phyloP scores from a whole-genome alignment of 2,329 filamentous ascomycete genomes.

The Sclerotinia spermophila region DNA sequence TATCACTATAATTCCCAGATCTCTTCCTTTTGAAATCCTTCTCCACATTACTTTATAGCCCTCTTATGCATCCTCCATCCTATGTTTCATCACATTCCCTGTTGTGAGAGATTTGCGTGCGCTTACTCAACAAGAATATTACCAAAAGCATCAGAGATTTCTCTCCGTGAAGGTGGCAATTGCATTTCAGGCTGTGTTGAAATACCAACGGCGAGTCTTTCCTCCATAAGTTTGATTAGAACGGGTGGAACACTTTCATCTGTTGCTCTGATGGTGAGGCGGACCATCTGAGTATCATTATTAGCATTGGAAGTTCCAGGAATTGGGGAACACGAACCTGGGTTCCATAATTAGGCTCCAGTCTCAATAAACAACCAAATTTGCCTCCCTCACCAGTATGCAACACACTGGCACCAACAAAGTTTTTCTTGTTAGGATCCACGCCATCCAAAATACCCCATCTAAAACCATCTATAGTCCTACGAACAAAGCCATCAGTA shows the following conservation, averaged over 20 bases:
- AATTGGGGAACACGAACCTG: constrained; percentile 59
- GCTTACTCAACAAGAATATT: constrained; percentile 32
- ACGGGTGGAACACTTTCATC: constrained; percentile 82
- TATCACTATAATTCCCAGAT: neutral
- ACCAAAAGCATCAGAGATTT: constrained; percentile 36
- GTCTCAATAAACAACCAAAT: constrained; percentile 85
- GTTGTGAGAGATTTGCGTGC: neutral
- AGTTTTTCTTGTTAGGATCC: constrained; percentile 89
- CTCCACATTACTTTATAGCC: neutral
- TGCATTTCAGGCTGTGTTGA: constrained; percentile 28
- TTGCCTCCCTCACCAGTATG: constrained; percentile 83
- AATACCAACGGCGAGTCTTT: constrained; percentile 60
- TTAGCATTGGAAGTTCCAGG: neutral
- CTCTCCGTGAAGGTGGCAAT: constrained; percentile 30
- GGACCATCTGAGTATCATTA: constrained; percentile 69
- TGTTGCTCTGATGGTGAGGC: constrained; percentile 88
- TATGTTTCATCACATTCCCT: neutral
- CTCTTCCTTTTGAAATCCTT: neutral
- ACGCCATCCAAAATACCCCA: constrained; percentile 84
- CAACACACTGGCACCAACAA: constrained; percentile 84
- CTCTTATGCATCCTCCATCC: neutral
- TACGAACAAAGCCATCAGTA: constrained; percentile 66
- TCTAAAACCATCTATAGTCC: constrained; percentile 76
- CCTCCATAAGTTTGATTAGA: constrained; percentile 82
- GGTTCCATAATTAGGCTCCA: constrained; percentile 91